Base-by-base conservation (phyloP, 306 rosid species). In the Vicia faba region DNA sequence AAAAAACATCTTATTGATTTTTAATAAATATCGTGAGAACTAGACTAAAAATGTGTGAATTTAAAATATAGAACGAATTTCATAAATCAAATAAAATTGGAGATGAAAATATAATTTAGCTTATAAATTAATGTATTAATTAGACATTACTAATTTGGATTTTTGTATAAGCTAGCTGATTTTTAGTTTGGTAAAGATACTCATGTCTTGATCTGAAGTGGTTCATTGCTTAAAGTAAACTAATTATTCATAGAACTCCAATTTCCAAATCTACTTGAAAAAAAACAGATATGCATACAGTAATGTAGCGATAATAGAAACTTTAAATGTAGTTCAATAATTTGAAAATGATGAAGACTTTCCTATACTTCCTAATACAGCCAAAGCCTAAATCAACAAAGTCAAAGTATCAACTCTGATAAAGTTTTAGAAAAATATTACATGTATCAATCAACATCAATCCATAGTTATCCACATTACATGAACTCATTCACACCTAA, bases 401-500 rank as follows among this genome's bases (percentile, higher is more conserved):
- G 61, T 72, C 63, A 66, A 75, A 68, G 23, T 67, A 59, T 3
- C 7, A 79, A 75, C 28, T 59, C 57, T 66, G 36, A 55, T 66
- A 55, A 71, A 20, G 31, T 9, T 76, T 56, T 20, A 71, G 76
- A 62, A 62, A 61, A 73, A 68, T 77, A 65, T 71, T 74, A 73
- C 87, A 80, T 11, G 61, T 72, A 46, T 78, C 65, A 79, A 46
- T 78, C 65, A 79, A 69, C 68, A 69, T 48, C 60, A 63, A 49
- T 68, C 68, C 78, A 53, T 55, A 36, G 40, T 55, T 36, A 64
- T 44, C 40, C 25, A 69, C 25, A 51, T 16, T 75, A 79, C 81
- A 84, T 49, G 82, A 80, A 82, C 46, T 84, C 83, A 69, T 60
- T 83, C 59, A 80, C 80, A 68, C 71, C 81, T 39, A 80, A 73